Conservation (phyloP, 2,329 filamentous ascomycete species). For the Blumeria graminis region DNA sequence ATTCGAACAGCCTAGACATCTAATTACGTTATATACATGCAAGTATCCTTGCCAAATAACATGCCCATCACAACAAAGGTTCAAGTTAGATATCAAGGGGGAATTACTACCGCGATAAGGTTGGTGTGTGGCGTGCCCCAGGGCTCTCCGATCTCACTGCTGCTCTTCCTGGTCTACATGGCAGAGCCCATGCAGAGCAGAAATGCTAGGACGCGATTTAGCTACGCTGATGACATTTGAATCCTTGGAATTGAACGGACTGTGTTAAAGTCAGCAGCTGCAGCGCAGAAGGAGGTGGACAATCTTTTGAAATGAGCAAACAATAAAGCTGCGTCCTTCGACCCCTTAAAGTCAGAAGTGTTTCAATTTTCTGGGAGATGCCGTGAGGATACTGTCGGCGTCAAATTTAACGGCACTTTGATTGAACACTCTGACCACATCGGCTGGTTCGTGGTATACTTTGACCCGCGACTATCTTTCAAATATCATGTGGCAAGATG, state of each 20-base stretch:
- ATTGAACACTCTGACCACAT: neutral
- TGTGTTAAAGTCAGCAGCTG: neutral
- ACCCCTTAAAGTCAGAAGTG: neutral
- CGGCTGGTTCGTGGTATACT: neutral
- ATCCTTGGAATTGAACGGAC: neutral
- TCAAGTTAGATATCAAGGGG: neutral
- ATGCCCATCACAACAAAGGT: no score
- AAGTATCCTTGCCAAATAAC: no score
- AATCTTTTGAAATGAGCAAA: neutral
- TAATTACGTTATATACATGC: no score
- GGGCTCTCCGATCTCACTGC: neutral
- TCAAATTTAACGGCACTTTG: neutral
- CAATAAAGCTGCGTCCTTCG: neutral
- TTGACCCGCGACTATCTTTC: neutral
- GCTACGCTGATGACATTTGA: neutral
- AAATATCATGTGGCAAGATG: neutral
- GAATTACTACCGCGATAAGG: neutral
- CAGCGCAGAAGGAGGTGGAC: neutral
- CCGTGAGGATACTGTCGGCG: neutral
- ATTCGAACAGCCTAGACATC: no score
- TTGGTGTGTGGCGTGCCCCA: neutral
- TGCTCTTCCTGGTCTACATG: neutral
- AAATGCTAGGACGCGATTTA: neutral
- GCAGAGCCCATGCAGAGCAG: neutral
- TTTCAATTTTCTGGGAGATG: neutral